Evolutionary conservation across 305 asterid genomes (phyloP), one percentile per base, ranked within the genome.

Genomic region (Fraxinus ornus): DNA sequence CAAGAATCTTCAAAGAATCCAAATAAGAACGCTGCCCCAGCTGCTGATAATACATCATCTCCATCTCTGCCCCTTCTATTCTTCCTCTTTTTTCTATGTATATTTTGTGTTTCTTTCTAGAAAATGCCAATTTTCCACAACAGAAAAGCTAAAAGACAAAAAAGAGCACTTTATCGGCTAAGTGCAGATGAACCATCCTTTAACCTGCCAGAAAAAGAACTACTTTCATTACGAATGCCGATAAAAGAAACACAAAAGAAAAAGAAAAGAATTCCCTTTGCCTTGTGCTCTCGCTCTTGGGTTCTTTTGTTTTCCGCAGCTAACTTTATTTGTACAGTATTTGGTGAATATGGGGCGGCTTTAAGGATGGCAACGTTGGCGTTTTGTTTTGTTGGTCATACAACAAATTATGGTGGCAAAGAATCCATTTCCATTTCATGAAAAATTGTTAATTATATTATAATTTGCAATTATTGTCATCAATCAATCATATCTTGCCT

Each of bases 1-100:
- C 98, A 80, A 94, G 88, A 84, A 90, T 88, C 87, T 90, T 92
- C 86, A 93, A 78, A 68, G 97, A 92, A 19, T 93, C 97, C 82
- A 82, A 87, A 89, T 87, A 92, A 32, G 96, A 91, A 87, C 80
- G 80, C 86, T 89, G 89, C 21, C 91, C 92, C 80, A 91, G 86
- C 90, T 89, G 94, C 88, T 92, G 94, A 78, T 91, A 93, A 83
- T 88, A 90, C 90, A 90, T 78, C 90, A 90, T 92, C 86, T 93
- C 96, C 94, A 93, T 89, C 77, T 76, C 80, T 60, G 33, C 39
- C 55, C 82, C 73, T 66, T 15, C 28, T 39, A 17, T 28, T 13
- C 19, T 49, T 33, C 15, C 21, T 49, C 60, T 5, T 60, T 10
- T 75, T 60, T 78, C 41, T 36, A 19, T 15, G 7, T 52, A 26